Evolutionary conservation across 108 stramenopile genomes (phyloP), one percentile per base, ranked within the genome.

Genomic region (Skeletonema tropicum): DNA sequence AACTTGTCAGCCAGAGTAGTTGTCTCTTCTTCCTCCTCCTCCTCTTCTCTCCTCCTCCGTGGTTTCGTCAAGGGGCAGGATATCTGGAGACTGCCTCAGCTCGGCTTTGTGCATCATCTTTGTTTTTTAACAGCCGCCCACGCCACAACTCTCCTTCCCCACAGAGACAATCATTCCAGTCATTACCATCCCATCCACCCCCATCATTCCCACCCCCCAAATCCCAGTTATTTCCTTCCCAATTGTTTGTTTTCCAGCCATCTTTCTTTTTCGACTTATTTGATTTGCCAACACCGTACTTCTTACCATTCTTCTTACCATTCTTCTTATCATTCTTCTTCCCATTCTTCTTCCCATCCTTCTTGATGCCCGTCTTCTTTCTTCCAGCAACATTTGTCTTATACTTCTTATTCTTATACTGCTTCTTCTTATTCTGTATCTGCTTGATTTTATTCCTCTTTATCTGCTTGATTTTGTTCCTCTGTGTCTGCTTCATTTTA

Each of bases 121-220:
- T 17, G 6, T 49, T 17, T 6, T 19, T 17, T 49, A 49, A 19
- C 15, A 49, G 17, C 19, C 48, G 48, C n/a, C 48, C 48, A 49
- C 48, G 48, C 48, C 48, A 49, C 17, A n/a, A 49, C 19, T 49
- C 48, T 1, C 48, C 48, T 19, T 19, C 48, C 6, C 19, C 48
- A 49, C 48, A 49, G 48, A 49, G n/a, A 49, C 48, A 49, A 49
- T 49, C 48, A 49, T n/a, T 49, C 48, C 48, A 49, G 17, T 19
- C 48, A 49, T 49, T 49, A n/a, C 48, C 48, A 49, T 49, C 48
- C 48, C 48, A 49, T 6, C 48, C 48, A 49, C 48, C 48, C 48
- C 48, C 17, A 19, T 49, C 48, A n/a, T 49, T 49, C 11, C n/a
- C n/a, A n/a, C 45, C 45, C 19, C 5, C n/a, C 19, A n/a, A n/a